Conservation (phyloP, 1,139 yeast genomes). For the Taphrina flavorubra region DNA sequence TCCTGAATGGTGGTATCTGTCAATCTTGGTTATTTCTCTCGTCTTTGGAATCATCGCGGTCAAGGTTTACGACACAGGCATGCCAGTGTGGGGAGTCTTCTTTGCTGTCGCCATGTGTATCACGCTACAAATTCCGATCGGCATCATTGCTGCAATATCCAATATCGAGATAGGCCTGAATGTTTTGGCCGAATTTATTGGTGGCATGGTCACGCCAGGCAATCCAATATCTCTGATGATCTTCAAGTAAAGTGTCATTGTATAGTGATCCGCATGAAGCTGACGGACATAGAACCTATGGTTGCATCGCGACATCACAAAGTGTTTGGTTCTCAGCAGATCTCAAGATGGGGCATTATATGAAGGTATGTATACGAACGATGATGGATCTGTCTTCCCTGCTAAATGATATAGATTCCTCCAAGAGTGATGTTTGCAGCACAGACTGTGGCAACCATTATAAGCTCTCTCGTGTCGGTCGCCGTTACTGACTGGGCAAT, state of each 20-base stretch:
- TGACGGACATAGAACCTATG: slow-evolving; percentile 50
- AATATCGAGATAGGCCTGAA: slow-evolving; percentile 60
- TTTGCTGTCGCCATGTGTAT: slow-evolving; percentile 57
- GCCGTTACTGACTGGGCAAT: slow-evolving; percentile 64
- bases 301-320: slow-evolving; percentile 64
- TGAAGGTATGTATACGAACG: slow-evolving; percentile 58
- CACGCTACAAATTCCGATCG: slow-evolving; percentile 43
- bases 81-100: slow-evolving; percentile 49
- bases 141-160: slow-evolving; percentile 43
- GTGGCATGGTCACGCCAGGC: slow-evolving; percentile 70
- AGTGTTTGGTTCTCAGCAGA: slow-evolving; percentile 63
- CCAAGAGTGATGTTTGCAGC: slow-evolving; percentile 65
- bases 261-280: neutral
- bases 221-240: slow-evolving; percentile 66
- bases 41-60: slow-evolving; percentile 60
- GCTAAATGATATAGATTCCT: neutral
- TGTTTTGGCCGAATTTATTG: slow-evolving; percentile 66
- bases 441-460: slow-evolving; percentile 55
- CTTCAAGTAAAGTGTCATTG: slow-evolving; percentile 53
- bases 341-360: slow-evolving; percentile 68
- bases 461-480: slow-evolving; percentile 55
- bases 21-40: slow-evolving; percentile 58
- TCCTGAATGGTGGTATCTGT: slow-evolving; percentile 71
- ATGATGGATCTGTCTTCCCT: neutral
- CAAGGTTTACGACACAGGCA: slow-evolving; percentile 55